Evolutionary conservation across 2,329 filamentous ascomycete species (phyloP).

Genomic region (Fonsecaea multimorphosa): DNA sequence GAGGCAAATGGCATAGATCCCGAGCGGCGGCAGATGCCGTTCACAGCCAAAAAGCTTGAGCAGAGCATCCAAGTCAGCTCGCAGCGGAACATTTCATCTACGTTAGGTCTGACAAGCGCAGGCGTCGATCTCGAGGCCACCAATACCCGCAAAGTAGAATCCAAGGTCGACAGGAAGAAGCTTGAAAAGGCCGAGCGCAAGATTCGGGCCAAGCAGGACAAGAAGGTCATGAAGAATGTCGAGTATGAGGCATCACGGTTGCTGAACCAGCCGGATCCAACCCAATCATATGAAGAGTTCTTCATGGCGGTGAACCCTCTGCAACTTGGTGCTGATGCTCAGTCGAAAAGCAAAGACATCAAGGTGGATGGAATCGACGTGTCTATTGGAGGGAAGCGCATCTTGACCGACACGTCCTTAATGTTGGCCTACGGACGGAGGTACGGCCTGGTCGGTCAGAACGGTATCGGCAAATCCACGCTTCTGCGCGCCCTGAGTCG

Average conservation of each 20-base stretch:
- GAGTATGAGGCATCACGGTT: slow-evolving; percentile 95
- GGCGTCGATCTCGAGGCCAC: slow-evolving; percentile 92
- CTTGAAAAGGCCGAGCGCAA: slow-evolving; percentile 98
- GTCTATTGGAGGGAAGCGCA: slow-evolving; percentile 84
- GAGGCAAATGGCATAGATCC: slow-evolving; percentile 72
- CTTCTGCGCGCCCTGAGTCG: slow-evolving; percentile 87
- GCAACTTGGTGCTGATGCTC: slow-evolving; percentile 73
- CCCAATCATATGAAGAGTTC: slow-evolving; percentile 97
- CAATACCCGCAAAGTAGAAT: slow-evolving; percentile 92
- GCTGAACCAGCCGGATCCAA: slow-evolving; percentile 78
- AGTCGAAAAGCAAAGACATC: slow-evolving; percentile 96
- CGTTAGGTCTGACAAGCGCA: slow-evolving; percentile 81
- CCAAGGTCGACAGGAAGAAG: slow-evolving; percentile 97
- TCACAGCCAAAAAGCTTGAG: slow-evolving; percentile 82
- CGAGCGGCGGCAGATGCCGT: slow-evolving; percentile 72
- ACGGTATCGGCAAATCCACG: slow-evolving; percentile 99
- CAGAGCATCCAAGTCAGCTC: slow-evolving; percentile 94
- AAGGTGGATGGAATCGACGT: slow-evolving; percentile 97
- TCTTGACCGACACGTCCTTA: slow-evolving; percentile 86
- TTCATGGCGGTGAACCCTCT: slow-evolving; percentile 99
- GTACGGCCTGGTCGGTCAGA: slow-evolving; percentile 97
- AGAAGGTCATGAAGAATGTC: slow-evolving; percentile 97
- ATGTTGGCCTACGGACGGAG: slow-evolving; percentile 90
- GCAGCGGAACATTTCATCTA: slow-evolving; percentile 95
- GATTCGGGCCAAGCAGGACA: slow-evolving; percentile 96